Evolutionary conservation across 2,329 filamentous ascomycete species (phyloP).

Genomic region (Lanzia echinophila): DNA sequence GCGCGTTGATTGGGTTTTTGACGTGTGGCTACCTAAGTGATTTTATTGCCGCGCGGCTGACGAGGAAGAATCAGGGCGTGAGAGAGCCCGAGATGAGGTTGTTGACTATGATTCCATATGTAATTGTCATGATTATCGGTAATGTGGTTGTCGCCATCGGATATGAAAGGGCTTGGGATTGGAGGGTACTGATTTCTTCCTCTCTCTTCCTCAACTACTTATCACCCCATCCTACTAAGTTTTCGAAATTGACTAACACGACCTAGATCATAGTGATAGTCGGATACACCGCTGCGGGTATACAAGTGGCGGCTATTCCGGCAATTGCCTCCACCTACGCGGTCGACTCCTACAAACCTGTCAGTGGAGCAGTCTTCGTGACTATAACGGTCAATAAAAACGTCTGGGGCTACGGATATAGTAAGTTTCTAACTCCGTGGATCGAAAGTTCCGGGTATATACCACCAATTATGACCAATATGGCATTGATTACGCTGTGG

Average conservation of each 20-base stretch:
- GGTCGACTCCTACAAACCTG: slow-evolving; percentile 57
- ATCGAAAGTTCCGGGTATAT: slow-evolving; percentile 43
- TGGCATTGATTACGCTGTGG: slow-evolving; percentile 45
- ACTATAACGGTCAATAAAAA: slow-evolving; percentile 59
- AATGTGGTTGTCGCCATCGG: slow-evolving; percentile 50
- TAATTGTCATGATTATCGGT: slow-evolving; percentile 39
- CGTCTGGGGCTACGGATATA: slow-evolving; percentile 54
- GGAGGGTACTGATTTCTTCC: slow-evolving; percentile 34
- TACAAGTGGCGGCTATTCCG: slow-evolving; percentile 53
- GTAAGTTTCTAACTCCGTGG: slow-evolving; percentile 49
- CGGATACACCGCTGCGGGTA: slow-evolving; percentile 48
- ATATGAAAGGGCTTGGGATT: slow-evolving; percentile 46
- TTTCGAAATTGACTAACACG: too few species aligned
- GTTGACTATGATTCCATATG: slow-evolving; percentile 30
- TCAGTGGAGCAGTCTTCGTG: slow-evolving; percentile 53
- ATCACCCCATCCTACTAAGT: too few species aligned
- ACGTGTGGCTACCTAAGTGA: slow-evolving; percentile 46
- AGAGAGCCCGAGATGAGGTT: slow-evolving; percentile 36
- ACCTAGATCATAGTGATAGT: slow-evolving; percentile 42
- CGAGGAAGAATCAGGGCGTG: slow-evolving; percentile 26
- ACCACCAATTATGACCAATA: slow-evolving; percentile 54
- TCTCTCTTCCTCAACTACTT: background rate
- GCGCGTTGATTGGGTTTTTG: slow-evolving; percentile 38
- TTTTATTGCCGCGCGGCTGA: slow-evolving; percentile 24
- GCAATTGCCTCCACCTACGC: slow-evolving; percentile 51